Base-by-base conservation (phyloP, 257 asterid genomes). In the Agastache rugosa region DNA sequence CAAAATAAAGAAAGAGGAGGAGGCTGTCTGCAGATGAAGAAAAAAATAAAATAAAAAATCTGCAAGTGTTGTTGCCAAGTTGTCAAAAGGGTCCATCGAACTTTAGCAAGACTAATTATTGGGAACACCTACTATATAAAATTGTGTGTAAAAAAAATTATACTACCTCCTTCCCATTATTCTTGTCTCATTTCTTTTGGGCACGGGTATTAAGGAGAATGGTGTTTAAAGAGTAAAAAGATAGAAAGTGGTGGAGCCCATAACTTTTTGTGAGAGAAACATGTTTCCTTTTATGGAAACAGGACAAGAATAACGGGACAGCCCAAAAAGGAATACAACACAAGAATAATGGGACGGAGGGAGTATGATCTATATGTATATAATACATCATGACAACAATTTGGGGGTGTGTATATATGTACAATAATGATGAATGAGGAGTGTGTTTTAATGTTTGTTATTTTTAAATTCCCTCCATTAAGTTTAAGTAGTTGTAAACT, bases 21-120 rank as follows among this genome's bases (percentile, higher is more conserved):
- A 39, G 70, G 7, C 39, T 42, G 56, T 65, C 22, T 65, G 56
- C 59, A 42, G 48, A 44, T 37, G 25, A 37, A 27, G 11, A 8
- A 8, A 35, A n/a, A 54, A 15, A 48, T 12, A 19, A 12, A 23
- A 6, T 50, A 48, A 17, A 19, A 12, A 23, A 6, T 50, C 51
- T 62, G 64, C 47, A 51, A 64, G 50, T 47, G 29, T 51, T 71
- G 77, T 45, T 63, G 69, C 63, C 59, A 63, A 78, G 70, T 64
- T 65, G 75, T 73, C 68, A 31, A 45, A 64, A 73, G 74, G 78
- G 81, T 71, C 74, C 73, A 66, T 17, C 5, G 35, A 20, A 19
- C 56, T 56, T 45, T 23, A 27, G 62, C 77, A 59, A 67, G 71
- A 67, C 75, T 60, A 55, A 51, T 67, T 48, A 67, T 59, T 58